Percentiles rank a stretch among this genome's conserved stretches.
These are phyloP conservation scores for Aureobasidium sp. DNA, from an alignment of 2,329 filamentous ascomycete genomes.

Conservation along the genomic window DNA sequence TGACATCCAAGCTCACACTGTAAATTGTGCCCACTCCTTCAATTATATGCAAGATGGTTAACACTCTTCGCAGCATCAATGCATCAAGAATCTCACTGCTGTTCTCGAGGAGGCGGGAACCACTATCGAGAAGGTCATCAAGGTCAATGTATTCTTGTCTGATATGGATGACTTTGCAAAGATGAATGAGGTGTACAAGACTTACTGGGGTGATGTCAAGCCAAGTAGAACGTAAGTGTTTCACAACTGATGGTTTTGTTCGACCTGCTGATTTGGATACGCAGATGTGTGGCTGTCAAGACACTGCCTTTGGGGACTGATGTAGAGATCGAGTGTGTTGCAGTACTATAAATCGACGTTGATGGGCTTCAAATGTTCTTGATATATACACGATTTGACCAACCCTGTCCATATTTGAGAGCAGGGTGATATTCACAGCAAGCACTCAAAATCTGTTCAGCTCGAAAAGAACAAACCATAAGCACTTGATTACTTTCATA, in stretches of 20 bases:
- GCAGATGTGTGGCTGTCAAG: slow-evolving; percentile 44
- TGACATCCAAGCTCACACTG: slow-evolving; percentile 46
- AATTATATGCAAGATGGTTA: neutral
- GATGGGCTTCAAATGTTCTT: neutral
- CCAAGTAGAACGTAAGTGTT: slow-evolving; percentile 24
- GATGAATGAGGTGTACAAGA: slow-evolving; percentile 47
- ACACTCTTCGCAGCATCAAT: slow-evolving; percentile 38
- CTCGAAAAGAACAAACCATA: neutral
- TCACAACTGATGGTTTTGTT: neutral
- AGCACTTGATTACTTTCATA: no score
- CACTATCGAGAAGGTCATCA: slow-evolving; percentile 52
- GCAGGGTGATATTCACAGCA: neutral
- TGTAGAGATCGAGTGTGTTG: slow-evolving; percentile 47
- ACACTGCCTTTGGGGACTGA: slow-evolving; percentile 42
- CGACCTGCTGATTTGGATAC: neutral
- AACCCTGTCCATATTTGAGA: neutral
- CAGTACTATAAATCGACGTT: slow-evolving; percentile 21
- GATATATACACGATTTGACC: neutral
- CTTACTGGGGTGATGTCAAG: slow-evolving; percentile 26
- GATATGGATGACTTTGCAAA: slow-evolving; percentile 56
- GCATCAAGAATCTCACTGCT: slow-evolving; percentile 49
- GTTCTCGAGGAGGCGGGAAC: slow-evolving; percentile 55
- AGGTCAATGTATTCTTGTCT: slow-evolving; percentile 58
- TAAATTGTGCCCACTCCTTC: slow-evolving; percentile 23
- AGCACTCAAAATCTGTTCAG: no score